phyloP scores from a whole-genome alignment of 2,329 filamentous ascomycete species.

The Pestalotiopsis sp. region DNA sequence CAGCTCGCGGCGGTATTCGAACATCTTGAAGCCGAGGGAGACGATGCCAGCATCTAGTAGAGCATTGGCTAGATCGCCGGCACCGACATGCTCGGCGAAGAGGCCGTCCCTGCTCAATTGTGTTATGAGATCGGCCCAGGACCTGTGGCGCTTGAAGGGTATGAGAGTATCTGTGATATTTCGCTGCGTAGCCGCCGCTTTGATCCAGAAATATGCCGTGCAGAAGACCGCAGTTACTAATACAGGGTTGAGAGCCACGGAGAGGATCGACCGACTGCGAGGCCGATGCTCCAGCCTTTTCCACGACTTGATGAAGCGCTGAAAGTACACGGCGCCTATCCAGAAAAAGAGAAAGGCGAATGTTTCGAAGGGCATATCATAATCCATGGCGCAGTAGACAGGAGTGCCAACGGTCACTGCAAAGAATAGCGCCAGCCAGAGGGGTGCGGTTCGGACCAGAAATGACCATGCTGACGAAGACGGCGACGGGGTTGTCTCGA shows the following conservation, averaged over 20 bases:
- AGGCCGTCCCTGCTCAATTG: constrained; percentile 12
- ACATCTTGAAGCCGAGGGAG: constrained; percentile 34
- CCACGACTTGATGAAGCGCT: constrained; percentile 23
- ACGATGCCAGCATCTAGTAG: constrained; percentile 32
- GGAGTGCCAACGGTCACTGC: constrained; percentile 26
- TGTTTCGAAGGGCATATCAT: constrained; percentile 27
- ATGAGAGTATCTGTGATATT: constrained; percentile 20
- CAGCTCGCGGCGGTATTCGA: constrained; percentile 32
- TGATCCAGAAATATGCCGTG: constrained; percentile 30
- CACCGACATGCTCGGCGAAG: constrained; percentile 22
- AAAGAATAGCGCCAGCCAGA: constrained; percentile 28
- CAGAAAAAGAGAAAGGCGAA: constrained; percentile 29
- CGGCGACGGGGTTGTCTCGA: constrained; percentile 3
- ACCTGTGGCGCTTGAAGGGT: constrained; percentile 25
- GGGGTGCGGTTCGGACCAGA: constrained; percentile 23
- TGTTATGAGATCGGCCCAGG: constrained; percentile 23
- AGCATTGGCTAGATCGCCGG: constrained; percentile 28
- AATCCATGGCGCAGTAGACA: constrained; percentile 21
- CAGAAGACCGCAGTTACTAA: constrained; percentile 26
- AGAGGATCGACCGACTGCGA: constrained; percentile 16
- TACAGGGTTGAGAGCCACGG: constrained; percentile 29
- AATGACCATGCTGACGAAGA: constrained; percentile 17
- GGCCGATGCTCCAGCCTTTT: constrained; percentile 16
- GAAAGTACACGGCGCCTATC: constrained; percentile 26
- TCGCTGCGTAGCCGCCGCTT: constrained; percentile 20